phyloP scores from a whole-genome alignment of 2,329 filamentous ascomycete species.

The Colletotrichum incanum region DNA sequence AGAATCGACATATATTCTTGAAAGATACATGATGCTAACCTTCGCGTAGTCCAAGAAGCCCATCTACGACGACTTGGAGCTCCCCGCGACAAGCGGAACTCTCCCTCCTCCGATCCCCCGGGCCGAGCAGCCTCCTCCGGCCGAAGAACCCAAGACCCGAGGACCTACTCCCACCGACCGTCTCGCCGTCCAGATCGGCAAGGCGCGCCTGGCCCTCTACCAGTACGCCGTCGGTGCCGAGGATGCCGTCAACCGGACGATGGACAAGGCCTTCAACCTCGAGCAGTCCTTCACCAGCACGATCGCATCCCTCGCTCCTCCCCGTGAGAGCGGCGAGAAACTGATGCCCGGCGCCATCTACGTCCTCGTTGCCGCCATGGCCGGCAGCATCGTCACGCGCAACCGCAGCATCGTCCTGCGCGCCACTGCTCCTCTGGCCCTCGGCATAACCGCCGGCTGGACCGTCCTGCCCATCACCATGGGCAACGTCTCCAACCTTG shows the following conservation, averaged over 20 bases:
- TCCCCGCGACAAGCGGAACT: conserved; percentile 54
- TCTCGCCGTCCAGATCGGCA: conserved; percentile 85
- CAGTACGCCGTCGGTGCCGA: conserved; percentile 81
- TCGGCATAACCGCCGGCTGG: conserved; percentile 89
- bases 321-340: conserved; percentile 87
- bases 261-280: conserved; percentile 85
- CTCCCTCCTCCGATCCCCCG: conserved; percentile 51
- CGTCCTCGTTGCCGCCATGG: conserved; percentile 94
- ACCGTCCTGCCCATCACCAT: conserved; percentile 90
- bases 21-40: conserved; percentile 30
- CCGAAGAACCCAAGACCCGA: conserved; percentile 51
- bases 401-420: conserved; percentile 90
- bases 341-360: conserved; percentile 93
- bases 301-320: conserved; percentile 88
- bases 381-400: conserved; percentile 90
- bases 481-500: conserved; percentile 86
- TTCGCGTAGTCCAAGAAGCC: conserved; percentile 71
- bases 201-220: conserved; percentile 86
- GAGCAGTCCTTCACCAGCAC: conserved; percentile 94
- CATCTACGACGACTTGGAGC: conserved; percentile 84
- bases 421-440: conserved; percentile 80
- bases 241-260: conserved; percentile 84
- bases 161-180: conserved; percentile 89
- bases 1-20: not conserved
- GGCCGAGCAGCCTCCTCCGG: conserved; percentile 50